These are phyloP conservation scores for Didymosphaeria variabile DNA, from an alignment of 2,329 filamentous ascomycete genomes.

Conservation along the genomic window DNA sequence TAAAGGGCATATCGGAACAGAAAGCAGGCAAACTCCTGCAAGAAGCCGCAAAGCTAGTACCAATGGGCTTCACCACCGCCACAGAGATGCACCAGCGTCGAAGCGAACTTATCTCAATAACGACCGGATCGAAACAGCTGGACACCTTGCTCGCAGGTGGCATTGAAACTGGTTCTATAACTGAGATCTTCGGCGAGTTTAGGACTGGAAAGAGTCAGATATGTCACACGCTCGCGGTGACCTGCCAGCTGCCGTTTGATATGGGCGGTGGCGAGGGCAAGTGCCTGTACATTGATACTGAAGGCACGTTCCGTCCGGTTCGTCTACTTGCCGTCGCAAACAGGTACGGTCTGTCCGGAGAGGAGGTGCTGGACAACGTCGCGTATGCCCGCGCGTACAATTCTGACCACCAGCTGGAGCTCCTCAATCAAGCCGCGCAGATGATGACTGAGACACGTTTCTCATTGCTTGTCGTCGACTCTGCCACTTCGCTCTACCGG, in stretches of 20 bases:
- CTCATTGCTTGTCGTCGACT: conserved; percentile 94
- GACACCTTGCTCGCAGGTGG: conserved; percentile 95
- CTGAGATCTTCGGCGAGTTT: conserved; percentile 98
- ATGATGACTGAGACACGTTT: conserved; percentile 99
- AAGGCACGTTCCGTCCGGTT: conserved; percentile 93
- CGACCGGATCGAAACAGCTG: conserved; percentile 95
- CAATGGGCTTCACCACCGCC: conserved; percentile 98
- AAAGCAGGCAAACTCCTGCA: conserved; percentile 91
- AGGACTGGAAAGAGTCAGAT: conserved; percentile 98
- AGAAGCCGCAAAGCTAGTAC: conserved; percentile 96
- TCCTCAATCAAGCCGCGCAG: conserved; percentile 91
- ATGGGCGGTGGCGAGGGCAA: conserved; percentile 99
- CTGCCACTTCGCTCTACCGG: conserved; percentile 91
- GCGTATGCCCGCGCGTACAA: conserved; percentile 98
- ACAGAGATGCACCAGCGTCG: conserved; percentile 98
- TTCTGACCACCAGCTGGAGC: conserved; percentile 94
- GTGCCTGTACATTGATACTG: conserved; percentile 97
- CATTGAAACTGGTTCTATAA: conserved; percentile 96
- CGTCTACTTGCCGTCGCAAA: conserved; percentile 91
- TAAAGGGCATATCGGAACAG: conserved; percentile 97
- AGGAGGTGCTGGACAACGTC: conserved; percentile 98
- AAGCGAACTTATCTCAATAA: conserved; percentile 97
- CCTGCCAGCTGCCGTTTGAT: conserved; percentile 96
- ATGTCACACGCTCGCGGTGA: conserved; percentile 97
- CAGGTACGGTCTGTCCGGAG: conserved; percentile 90